Evolutionary conservation across 1,284 basidiomycete species (phyloP), one percentile per base, ranked within the genome.

Genomic region (Vanrija sp.): DNA sequence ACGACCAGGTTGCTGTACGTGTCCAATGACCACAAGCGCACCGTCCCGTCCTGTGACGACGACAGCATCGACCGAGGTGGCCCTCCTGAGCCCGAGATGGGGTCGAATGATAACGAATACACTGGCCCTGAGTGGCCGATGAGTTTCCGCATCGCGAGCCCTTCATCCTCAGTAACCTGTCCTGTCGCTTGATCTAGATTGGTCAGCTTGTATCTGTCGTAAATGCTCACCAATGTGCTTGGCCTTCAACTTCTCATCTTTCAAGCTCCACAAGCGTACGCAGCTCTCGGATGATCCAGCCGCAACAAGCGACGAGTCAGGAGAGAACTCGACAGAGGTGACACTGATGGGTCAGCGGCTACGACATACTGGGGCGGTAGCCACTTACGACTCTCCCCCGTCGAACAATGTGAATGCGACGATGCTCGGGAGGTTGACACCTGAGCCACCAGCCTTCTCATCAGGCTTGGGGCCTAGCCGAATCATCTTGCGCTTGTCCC

Each of bases 81-180:
- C 3, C 82, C 82, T 19, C 89, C 86, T 15, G 93, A 90, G 4
- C 96, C 95, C 54, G 84, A 83, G 1, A 91, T 75, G 1, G 94
- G 92, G 70, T 98, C 96, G 68, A 98, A 99, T 7, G 88, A 85
- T 15, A 98, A 83, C 2, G 89, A 86, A 73, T 98, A 98, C 24
- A 98, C 92, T 18, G 96, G 92, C 2, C 91, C 96, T 57, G 91
- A 95, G 73, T 99, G 96, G 2, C 93, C 96, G 49, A 98, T 86
- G 14, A 99, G 82, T 76, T 97, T 97, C 35, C 94, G 86, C 23
- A 92, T 90, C 0, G 86, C 84, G 22, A 82, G 80, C 2, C 86
- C 88, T 52, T 86, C 86, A 70, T 86, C 89, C 71, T 92, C 88
- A 0, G 59, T 51, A n/a, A 71, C 39, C 1, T 54, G 19, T 20